Base-by-base conservation (phyloP, 805 yeast species). In the Metschnikowia henanensis region DNA sequence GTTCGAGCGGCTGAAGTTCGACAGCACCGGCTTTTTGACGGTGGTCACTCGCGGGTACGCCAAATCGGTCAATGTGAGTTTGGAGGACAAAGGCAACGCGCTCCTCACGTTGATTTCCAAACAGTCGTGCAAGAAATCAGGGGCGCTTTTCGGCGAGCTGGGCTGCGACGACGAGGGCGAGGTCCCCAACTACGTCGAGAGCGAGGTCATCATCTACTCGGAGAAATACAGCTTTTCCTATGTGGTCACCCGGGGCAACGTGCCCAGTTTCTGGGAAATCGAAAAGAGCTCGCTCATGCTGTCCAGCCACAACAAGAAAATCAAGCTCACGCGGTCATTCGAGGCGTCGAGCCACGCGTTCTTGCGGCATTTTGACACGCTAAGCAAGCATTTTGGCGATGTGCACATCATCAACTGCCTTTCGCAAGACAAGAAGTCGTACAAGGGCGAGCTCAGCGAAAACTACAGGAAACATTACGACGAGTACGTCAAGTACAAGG, bases 81-180 rank as follows among this genome's bases (percentile, higher is more conserved):
- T 67, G 2, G 39, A 39, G 6, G 58, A 57, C n/a, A 59, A 62
- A 20, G 63, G 61, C 22, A 70, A 65, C 23, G 72, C 71, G 0
- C 53, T 75, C 39, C 47, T 79, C 29, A 76, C 83, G 0, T 63
- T 79, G 9, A 73, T 79, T 9, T 70, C 81, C 3, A 77, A 75
- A 51, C 83, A 79, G 49, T 67, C 74, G 23, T 75, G 81, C 45
- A 56, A 57, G 23, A 75, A 73, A 48, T 61, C 60, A 29, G 81
- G 81, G 0, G 70, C 75, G 0, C 58, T 78, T 16, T 78, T 77
- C 55, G 84, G 84, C 1, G 78, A 78, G 23, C 75, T 75, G 66
- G 80, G 84, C 26, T 68, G 77, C 52, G 84, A 79, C 54, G 83
- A 79, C 47, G 74, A 75, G 31, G 81, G 83, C 1, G 67, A 70